These are phyloP conservation scores for Tilletia setariae DNA, from an alignment of 1,284 basidiomycete species.

Conservation along the genomic window DNA sequence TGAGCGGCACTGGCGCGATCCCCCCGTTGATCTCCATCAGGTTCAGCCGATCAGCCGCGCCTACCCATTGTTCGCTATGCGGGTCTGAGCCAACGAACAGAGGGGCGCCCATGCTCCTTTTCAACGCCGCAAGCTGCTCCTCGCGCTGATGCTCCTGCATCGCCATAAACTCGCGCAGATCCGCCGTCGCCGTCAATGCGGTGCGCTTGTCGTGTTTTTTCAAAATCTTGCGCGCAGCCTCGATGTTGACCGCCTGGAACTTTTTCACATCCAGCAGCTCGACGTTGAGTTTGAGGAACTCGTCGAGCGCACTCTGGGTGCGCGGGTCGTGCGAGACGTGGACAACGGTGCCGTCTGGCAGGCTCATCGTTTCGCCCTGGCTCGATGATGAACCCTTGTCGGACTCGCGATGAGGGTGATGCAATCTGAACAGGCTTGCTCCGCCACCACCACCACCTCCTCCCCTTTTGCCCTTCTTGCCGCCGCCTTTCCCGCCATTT, in stretches of 20 bases:
- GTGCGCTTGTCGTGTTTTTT: slow-evolving; percentile 94
- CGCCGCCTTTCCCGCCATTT: not conserved
- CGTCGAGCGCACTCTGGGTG: slow-evolving; percentile 60
- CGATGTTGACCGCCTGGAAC: slow-evolving; percentile 74
- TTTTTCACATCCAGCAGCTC: slow-evolving; percentile 82
- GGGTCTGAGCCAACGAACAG: not conserved
- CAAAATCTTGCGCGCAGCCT: slow-evolving; percentile 67
- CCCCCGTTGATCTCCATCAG: slow-evolving; percentile 13
- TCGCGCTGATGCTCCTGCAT: slow-evolving; percentile 36
- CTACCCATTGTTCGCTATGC: not conserved
- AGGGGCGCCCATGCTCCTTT: no score
- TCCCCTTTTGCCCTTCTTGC: not conserved
- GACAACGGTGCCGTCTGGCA: slow-evolving; percentile 22
- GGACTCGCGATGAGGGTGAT: not conserved
- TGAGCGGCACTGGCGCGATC: slow-evolving; percentile 7
- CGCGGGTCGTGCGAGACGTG: slow-evolving; percentile 37
- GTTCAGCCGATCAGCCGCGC: slow-evolving; percentile 2
- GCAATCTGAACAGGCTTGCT: not conserved
- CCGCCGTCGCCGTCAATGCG: slow-evolving; percentile 56
- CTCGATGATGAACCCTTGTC: no score
- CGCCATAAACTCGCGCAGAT: slow-evolving; percentile 40
- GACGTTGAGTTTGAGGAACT: slow-evolving; percentile 76
- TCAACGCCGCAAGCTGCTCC: not conserved
- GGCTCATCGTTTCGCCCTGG: not conserved
- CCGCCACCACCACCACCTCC: not conserved